These are phyloP conservation scores for Hyphopichia homilentoma DNA, from an alignment of 805 yeast species.

Conservation along the genomic window DNA sequence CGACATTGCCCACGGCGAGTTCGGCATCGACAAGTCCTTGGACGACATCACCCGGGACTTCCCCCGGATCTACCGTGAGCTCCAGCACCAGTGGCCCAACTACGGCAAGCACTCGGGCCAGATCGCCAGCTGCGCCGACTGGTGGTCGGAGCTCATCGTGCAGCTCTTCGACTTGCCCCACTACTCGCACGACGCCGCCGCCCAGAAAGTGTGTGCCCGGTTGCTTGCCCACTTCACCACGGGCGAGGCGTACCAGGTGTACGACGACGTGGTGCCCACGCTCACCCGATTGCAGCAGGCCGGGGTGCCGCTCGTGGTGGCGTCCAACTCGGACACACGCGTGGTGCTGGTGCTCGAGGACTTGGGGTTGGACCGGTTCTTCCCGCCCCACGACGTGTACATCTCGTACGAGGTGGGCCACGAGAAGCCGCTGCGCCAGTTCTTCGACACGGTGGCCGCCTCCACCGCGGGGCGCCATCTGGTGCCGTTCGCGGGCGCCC, in stretches of 20 bases:
- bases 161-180: constrained; percentile 37
- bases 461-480: constrained; percentile 1
- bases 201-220: constrained; percentile 39
- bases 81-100: constrained; percentile 48
- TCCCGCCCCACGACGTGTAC: constrained; percentile 37
- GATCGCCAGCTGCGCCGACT: constrained; percentile 27
- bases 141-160: constrained; percentile 59
- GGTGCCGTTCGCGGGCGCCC: constrained; percentile 1
- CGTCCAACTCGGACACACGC: constrained; percentile 63
- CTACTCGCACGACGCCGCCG: constrained; percentile 11
- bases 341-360: constrained; percentile 43
- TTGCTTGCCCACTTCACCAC: constrained; percentile 49
- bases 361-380: constrained; percentile 41
- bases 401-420: constrained; percentile 56
- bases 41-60: constrained; percentile 22
- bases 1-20: constrained; percentile 37
- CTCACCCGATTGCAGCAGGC: constrained; percentile 26
- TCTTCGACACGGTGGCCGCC: constrained; percentile 34
- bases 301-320: constrained; percentile 39
- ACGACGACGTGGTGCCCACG: constrained; percentile 50
- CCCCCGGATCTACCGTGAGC: constrained; percentile 28
- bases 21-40: constrained; percentile 35
- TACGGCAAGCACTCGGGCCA: constrained; percentile 47
- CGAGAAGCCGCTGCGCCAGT: constrained; percentile 48
- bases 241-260: constrained; percentile 48